Evolutionary conservation across 192 early-diverging fungal genomes (phyloP), one percentile per base, ranked within the genome.

Genomic region (Thamnidium elegans): DNA sequence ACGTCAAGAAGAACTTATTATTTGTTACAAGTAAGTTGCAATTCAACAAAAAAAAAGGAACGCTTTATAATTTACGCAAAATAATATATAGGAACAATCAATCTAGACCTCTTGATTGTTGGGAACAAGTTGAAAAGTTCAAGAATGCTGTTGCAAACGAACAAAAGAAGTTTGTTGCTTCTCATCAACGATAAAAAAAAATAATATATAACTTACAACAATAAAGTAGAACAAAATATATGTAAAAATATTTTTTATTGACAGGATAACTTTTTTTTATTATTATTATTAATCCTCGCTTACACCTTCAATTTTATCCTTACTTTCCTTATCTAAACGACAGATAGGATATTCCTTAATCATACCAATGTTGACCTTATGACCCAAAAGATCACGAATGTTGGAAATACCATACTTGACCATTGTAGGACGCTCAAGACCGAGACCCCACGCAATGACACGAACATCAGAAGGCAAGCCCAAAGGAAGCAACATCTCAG

Each of bases 391-490:
- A 62, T 93, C 89, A 69, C 97, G 90, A 64, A 99, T 99, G 75
- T 99, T 95, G 74, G 87, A 80, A 60, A 97, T 81, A 30, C 87
- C 90, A 59, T 95, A 96, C 75, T 96, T 98, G 76, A 99, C 94
- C 96, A 98, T 99, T 7, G 97, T 98, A 30, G 96, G 96, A 48
- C 97, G 84, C 82, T 99, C 97, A 68, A 96, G 84, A 61, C 92
- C 90, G 59, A 99, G 81, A 72, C 97, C 97, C 92, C 96, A 99
- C 6, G 94, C 97, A 79, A 95, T 95, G 50, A 99, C 97, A 67
- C 88, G 83, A 3, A 99, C 93, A 79, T 92, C 95, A 39, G 90
- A 85, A 55, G 92, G 92, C 32, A 99, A 78, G n/a, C 97, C 97
- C 76, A 99, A 80, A 54, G 97, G 90, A 17, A 86, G 81, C 71